A percentile compares a stretch with the other conserved stretches of the same genome.
Evolutionary conservation across 305 asterid species (phyloP).

Genomic region (Salvia sclarea): DNA sequence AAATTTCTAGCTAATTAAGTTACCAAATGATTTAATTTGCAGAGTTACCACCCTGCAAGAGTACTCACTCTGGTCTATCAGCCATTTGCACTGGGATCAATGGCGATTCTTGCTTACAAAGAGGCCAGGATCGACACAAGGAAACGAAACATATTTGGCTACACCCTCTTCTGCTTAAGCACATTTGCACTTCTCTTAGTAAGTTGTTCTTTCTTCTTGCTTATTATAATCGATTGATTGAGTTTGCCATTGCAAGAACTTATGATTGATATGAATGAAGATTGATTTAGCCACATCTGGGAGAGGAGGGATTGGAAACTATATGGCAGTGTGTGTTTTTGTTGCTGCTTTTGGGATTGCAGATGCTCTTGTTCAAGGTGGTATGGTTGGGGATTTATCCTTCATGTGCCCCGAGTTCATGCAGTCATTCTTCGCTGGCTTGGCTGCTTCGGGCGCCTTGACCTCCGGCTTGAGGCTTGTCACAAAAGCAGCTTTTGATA

Average conservation of each 20-base stretch:
- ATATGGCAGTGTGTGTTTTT: conserved; percentile 59
- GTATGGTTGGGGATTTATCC: conserved; percentile 62
- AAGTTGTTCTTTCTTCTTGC: conserved; percentile 24
- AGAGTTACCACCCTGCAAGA: conserved; percentile 75
- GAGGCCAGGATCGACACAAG: conserved; percentile 74
- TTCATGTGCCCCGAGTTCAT: conserved; percentile 78
- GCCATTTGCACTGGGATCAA: conserved; percentile 66
- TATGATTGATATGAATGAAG: no score
- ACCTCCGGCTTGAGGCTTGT: conserved; percentile 80
- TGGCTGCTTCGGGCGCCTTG: conserved; percentile 91
- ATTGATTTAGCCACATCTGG: conserved; percentile 62
- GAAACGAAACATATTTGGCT: conserved; percentile 67
- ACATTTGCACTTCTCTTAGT: conserved; percentile 70
- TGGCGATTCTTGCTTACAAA: conserved; percentile 50
- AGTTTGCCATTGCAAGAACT: neutral
- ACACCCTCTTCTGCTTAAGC: conserved; percentile 55
- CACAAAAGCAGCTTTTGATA: conserved; percentile 79
- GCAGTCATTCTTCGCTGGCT: conserved; percentile 84
- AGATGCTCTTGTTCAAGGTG: conserved; percentile 88
- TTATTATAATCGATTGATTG: no score
- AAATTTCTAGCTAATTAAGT: neutral
- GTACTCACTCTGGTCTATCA: conserved; percentile 83
- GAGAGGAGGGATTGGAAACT: conserved; percentile 69
- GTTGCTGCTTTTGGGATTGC: conserved; percentile 87
- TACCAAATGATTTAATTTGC: neutral